Evolutionary conservation across 177 flowering plant species (phyloP).

Genomic region (Vitis hybrid): DNA sequence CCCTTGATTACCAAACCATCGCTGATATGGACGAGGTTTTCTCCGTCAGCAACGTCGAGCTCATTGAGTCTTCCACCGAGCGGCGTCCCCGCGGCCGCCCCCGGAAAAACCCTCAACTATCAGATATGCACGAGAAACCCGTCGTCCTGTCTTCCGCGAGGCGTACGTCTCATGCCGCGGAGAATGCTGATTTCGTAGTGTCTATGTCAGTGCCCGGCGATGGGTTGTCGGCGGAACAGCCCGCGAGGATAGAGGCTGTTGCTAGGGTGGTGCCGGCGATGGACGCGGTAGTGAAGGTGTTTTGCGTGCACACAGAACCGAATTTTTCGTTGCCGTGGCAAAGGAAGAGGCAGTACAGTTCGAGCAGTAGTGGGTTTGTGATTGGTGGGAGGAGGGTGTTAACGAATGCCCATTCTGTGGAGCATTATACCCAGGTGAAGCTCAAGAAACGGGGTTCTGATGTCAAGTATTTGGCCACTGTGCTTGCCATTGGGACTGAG

Average conservation of each 20-base stretch:
- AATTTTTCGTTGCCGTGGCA: conserved; percentile 99
- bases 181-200: conserved; percentile 13
- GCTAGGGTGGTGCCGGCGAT: conserved; percentile 74
- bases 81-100: conserved; percentile 24
- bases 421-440: conserved; percentile 96
- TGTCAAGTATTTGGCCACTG: conserved; percentile 88
- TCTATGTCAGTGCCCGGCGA: conserved; percentile 10
- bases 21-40: conserved; percentile 22
- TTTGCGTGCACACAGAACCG: conserved; percentile 94
- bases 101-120: conserved; percentile 19
- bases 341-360: conserved; percentile 90
- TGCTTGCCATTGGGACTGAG: conserved; percentile 91
- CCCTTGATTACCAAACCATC: conserved; percentile 30
- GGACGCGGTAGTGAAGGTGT: conserved; percentile 99
- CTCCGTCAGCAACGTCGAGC: conserved; percentile 23
- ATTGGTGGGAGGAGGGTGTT: conserved; percentile 80
- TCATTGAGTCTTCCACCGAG: conserved; percentile 10
- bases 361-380: conserved; percentile 92
- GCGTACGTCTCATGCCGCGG: conserved; percentile 16
- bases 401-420: conserved; percentile 98
- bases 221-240: conserved; percentile 8
- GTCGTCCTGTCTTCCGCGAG: conserved; percentile 9
- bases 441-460: conserved; percentile 96
- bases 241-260: conserved; percentile 25
- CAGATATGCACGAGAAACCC: conserved; percentile 17